Percentiles rank a stretch among this genome's conserved stretches.
phyloP scores from a whole-genome alignment of 2,329 filamentous ascomycete genomes.

The Fusarium proliferatum region DNA sequence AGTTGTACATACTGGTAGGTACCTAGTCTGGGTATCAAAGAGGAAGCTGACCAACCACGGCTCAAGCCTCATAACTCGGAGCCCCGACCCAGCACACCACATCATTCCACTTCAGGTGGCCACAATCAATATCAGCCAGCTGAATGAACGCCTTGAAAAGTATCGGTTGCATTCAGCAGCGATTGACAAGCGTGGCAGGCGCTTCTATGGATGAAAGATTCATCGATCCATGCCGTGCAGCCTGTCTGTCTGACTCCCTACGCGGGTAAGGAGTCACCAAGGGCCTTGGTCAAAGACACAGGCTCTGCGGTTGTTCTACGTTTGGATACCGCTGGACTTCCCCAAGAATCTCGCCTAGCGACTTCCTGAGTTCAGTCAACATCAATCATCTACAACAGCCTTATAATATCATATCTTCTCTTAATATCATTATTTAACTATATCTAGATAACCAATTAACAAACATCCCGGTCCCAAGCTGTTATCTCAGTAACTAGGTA shows the following conservation, averaged over 20 bases:
- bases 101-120: slow-evolving; percentile 20
- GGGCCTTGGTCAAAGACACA: no score
- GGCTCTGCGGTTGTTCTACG: no score
- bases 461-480: no score
- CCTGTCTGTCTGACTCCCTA: background rate
- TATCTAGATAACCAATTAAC: no score
- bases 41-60: slow-evolving; percentile 13
- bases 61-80: slow-evolving; percentile 3
- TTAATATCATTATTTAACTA: no score
- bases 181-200: slow-evolving; percentile 15
- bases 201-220: background rate
- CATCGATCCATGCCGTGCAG: background rate
- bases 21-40: background rate
- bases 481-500: no score
- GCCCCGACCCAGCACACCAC: slow-evolving; percentile 21
- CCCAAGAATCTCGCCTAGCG: no score
- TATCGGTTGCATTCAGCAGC: background rate
- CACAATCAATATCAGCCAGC: slow-evolving; percentile 7
- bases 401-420: no score
- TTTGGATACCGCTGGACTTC: no score
- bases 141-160: slow-evolving; percentile 9
- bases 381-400: no score
- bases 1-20: background rate
- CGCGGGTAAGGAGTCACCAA: no score
- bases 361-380: no score